Evolutionary conservation across 306 rosid genomes (phyloP).

Genomic region (Prunus fruticosa): DNA sequence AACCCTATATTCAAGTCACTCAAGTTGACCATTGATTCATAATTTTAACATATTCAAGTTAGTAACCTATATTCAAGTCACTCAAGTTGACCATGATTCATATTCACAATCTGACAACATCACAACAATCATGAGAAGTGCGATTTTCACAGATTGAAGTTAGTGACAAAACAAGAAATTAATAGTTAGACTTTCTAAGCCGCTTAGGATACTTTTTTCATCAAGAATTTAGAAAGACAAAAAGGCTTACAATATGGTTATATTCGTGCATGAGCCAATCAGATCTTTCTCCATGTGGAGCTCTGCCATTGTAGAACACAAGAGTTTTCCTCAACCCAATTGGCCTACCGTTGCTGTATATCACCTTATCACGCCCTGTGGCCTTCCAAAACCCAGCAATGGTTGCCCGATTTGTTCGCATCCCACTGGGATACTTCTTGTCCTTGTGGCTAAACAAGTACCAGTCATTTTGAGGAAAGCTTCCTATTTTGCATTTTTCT

Average conservation of each 20-base stretch:
- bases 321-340: constrained; percentile 3
- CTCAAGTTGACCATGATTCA: too few relatives aligned
- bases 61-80: too few relatives aligned
- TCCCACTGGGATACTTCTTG: neutral
- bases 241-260: neutral
- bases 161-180: too few relatives aligned
- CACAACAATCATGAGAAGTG: too few relatives aligned
- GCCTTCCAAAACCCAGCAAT: neutral
- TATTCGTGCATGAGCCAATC: neutral
- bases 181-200: too few relatives aligned
- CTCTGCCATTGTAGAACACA: neutral
- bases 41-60: too few relatives aligned
- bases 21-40: too few relatives aligned
- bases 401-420: neutral
- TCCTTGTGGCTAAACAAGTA: neutral
- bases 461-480: neutral
- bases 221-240: neutral
- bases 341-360: neutral
- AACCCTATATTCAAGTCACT: too few relatives aligned
- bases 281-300: neutral
- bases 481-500: neutral
- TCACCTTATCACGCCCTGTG: neutral
- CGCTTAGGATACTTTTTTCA: neutral
- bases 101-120: too few relatives aligned
- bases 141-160: too few relatives aligned